Percentiles rank a stretch among this genome's conserved stretches.
These are phyloP conservation scores for Phoma sp. DNA, from an alignment of 2,329 filamentous ascomycete species.

Conservation along the genomic window DNA sequence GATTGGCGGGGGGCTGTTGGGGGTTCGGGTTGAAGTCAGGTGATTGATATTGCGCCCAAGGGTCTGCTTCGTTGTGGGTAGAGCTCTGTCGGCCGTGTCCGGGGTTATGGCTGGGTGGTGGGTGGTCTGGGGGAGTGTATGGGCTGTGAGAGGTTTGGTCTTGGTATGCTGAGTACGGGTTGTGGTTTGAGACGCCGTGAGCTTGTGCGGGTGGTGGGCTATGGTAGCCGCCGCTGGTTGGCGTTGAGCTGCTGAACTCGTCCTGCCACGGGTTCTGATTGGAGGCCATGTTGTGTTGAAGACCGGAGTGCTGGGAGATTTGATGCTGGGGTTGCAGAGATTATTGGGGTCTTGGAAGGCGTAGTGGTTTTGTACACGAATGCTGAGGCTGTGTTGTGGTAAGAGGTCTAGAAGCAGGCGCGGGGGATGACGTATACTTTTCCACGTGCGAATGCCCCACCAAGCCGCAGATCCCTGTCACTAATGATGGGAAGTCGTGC, in stretches of 20 bases:
- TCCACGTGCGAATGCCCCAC: constrained; percentile 26
- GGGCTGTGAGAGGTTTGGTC: constrained; percentile 17
- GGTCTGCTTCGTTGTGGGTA: constrained; percentile 8
- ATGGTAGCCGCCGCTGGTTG: constrained; percentile 25
- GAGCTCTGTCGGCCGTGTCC: not conserved
- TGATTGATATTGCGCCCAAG: constrained; percentile 18
- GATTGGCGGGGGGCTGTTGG: constrained; percentile 10
- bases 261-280: constrained; percentile 34
- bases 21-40: constrained; percentile 16
- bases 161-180: constrained; percentile 34
- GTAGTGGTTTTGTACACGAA: constrained; percentile 15
- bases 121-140: constrained; percentile 10
- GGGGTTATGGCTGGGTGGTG: constrained; percentile 11
- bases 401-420: constrained; percentile 18
- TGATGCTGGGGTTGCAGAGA: not conserved
- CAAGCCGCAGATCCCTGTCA: constrained; percentile 1
- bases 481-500: not conserved
- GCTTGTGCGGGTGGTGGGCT: constrained; percentile 16
- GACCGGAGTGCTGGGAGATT: not conserved
- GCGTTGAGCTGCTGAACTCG: constrained; percentile 23
- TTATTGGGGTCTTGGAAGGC: not conserved
- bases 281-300: constrained; percentile 28
- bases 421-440: constrained; percentile 27
- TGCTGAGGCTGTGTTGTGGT: constrained; percentile 23
- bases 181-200: constrained; percentile 23